Evolutionary conservation across 805 yeast species (phyloP), one percentile per base, ranked within the genome.

Genomic region (Isabelozyma rhagii): DNA sequence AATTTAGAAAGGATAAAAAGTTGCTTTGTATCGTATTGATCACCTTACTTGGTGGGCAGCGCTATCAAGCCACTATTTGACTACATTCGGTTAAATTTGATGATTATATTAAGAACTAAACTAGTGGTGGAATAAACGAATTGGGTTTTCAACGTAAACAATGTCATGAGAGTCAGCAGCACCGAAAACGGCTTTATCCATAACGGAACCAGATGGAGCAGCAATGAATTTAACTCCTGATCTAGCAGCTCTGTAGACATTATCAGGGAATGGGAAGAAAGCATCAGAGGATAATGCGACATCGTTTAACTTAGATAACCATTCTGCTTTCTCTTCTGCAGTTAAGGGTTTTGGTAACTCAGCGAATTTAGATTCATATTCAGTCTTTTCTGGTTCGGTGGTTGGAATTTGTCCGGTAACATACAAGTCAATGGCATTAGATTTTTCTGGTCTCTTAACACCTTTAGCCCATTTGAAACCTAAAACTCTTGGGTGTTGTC

Each of bases 211-310:
- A 46, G 96, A 83, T 51, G 99, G 96, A 47, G 99, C 99, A 63
- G 97, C 96, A 67, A 94, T 80, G 76, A 78, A 94, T 72, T 89
- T 90, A 61, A 92, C 99, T 69, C 99, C 99, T 15, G 96, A 87
- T 79, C 89, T 84, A 47, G 85, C 97, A 56, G 98, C 98, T 72
- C 99, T 85, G 83, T 93, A 91, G 60, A 94, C 97, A 67, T 94
- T 94, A 73, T 94, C 99, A 58, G 98, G 94, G 94, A 94, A 94
- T 74, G 99, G 99, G 96, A 94, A 94, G 84, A 94, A 94, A 28
- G 99, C 99, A 69, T 94, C 99, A 3, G 97, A 91, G 14, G 97
- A 87, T 60, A 92, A 79, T 10, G 98, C 91, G 50, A 94, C 99
- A 61, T 89, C 84, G 51, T 77, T 82, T 69, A 91, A 80, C 75